Evolutionary conservation across 2,329 filamentous ascomycete genomes (phyloP).

Genomic region (Talaromyces sp.): DNA sequence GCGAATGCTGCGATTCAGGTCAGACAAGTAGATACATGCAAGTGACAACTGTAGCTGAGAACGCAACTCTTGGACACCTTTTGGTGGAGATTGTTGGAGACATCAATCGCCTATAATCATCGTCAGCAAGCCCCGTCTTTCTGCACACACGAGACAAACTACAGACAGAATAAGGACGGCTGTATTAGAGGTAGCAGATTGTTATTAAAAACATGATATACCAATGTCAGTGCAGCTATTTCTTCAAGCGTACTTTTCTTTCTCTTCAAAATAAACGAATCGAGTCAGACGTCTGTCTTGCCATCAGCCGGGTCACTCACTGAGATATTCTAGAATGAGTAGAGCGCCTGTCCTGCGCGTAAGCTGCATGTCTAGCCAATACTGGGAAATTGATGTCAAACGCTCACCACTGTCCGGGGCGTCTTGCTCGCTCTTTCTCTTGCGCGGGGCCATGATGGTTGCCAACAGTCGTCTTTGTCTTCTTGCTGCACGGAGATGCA

Average conservation of each 20-base stretch:
- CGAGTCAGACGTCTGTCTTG: not conserved
- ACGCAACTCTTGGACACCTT: constrained; percentile 50
- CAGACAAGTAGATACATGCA: not conserved
- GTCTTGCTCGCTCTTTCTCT: constrained; percentile 29
- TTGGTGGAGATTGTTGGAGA: constrained; percentile 57
- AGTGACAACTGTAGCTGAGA: not conserved
- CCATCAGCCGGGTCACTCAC: constrained; percentile 29
- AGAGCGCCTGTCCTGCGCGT: constrained; percentile 25
- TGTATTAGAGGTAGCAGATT: constrained; percentile 17
- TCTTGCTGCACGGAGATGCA: not conserved
- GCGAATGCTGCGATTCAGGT: constrained; percentile 41
- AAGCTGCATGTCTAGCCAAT: not conserved
- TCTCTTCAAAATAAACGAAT: constrained; percentile 2
- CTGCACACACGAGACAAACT: not conserved
- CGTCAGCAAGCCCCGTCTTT: not conserved
- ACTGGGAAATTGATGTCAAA: not conserved
- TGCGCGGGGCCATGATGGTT: constrained; percentile 34
- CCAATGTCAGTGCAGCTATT: not conserved
- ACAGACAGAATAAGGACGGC: constrained; percentile 50
- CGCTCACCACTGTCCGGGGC: constrained; percentile 25
- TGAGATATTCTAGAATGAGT: constrained; percentile 46
- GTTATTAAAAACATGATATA: not conserved
- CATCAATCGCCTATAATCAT: constrained; percentile 45
- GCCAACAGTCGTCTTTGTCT: not conserved
- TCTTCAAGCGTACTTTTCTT: constrained; percentile 9